Evolutionary conservation across 2,329 filamentous ascomycete genomes (phyloP).

Genomic region (Fusarium pseudoanthophilum): DNA sequence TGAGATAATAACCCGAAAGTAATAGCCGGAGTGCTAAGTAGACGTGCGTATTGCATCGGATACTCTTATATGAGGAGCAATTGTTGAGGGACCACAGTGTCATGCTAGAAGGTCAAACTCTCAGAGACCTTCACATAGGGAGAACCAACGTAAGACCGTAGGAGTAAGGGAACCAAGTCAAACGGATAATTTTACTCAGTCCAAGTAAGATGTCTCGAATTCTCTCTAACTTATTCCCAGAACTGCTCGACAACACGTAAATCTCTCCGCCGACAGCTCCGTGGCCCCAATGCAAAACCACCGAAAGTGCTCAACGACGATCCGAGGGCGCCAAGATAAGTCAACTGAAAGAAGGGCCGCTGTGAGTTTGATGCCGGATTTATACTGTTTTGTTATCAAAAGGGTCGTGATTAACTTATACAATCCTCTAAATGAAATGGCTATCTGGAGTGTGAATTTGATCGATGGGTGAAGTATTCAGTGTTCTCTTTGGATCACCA

Average conservation of each 20-base stretch:
- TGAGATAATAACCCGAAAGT: background rate
- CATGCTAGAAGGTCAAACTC: background rate
- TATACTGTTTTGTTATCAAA: background rate
- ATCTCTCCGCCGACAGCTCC: background rate
- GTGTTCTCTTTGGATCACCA: background rate
- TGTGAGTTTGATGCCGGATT: no score
- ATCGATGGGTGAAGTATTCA: background rate
- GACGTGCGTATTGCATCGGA: fast-evolving
- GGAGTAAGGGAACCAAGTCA: no score
- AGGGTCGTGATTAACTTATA: background rate
- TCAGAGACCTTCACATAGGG: background rate
- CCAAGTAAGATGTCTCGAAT: background rate
- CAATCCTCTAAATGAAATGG: background rate
- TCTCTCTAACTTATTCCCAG: background rate
- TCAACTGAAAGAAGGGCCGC: fast-evolving
- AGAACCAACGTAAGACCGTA: background rate
- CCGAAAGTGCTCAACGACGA: background rate
- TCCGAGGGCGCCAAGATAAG: no score
- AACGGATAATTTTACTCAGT: fast-evolving
- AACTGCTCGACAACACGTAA: background rate
- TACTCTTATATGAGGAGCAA: background rate
- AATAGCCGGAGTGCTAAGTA: background rate
- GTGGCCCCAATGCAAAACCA: background rate
- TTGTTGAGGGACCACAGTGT: background rate
- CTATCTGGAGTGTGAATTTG: background rate